phyloP scores from a whole-genome alignment of 805 yeast species.

The Kluyveromyces dobzhanskii region DNA sequence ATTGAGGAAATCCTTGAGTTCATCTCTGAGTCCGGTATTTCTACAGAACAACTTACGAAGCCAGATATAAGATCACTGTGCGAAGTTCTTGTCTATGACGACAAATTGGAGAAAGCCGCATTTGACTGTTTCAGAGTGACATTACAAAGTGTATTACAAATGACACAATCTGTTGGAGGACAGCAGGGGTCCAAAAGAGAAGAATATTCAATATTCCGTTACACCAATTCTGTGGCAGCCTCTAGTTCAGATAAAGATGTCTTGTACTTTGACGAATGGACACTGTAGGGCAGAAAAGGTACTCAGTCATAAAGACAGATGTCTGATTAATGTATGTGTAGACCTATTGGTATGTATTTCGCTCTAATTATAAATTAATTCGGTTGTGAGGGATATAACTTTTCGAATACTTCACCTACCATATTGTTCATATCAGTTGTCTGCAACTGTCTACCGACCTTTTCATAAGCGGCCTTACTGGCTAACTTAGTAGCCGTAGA shows the following conservation, averaged over 20 bases:
- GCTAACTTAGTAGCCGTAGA: constrained; percentile 58
- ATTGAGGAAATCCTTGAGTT: constrained; percentile 70
- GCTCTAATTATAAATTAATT: background rate
- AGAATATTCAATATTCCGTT: constrained; percentile 36
- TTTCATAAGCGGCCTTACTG: constrained; percentile 52
- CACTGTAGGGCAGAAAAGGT: constrained; percentile 15
- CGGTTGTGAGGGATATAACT: constrained; percentile 29
- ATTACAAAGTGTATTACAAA: constrained; percentile 70
- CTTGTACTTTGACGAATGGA: constrained; percentile 44
- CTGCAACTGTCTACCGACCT: constrained; percentile 70
- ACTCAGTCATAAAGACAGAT: too few species aligned
- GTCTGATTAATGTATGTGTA: too few species aligned
- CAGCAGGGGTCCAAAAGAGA: constrained; percentile 15
- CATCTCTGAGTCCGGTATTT: constrained; percentile 61
- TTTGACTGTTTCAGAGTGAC: constrained; percentile 70
- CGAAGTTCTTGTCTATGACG: constrained; percentile 82
- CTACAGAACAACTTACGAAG: constrained; percentile 69
- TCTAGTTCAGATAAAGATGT: constrained; percentile 34
- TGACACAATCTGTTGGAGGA: constrained; percentile 34
- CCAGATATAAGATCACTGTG: constrained; percentile 75
- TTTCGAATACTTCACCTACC: constrained; percentile 56
- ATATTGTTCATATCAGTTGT: constrained; percentile 71
- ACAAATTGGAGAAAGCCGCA: constrained; percentile 60
- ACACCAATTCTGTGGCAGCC: constrained; percentile 33
- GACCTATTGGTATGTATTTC: background rate